These are phyloP conservation scores for Suillus tomentosus DNA, from an alignment of 768 basidiomycete genomes.

Conservation along the genomic window DNA sequence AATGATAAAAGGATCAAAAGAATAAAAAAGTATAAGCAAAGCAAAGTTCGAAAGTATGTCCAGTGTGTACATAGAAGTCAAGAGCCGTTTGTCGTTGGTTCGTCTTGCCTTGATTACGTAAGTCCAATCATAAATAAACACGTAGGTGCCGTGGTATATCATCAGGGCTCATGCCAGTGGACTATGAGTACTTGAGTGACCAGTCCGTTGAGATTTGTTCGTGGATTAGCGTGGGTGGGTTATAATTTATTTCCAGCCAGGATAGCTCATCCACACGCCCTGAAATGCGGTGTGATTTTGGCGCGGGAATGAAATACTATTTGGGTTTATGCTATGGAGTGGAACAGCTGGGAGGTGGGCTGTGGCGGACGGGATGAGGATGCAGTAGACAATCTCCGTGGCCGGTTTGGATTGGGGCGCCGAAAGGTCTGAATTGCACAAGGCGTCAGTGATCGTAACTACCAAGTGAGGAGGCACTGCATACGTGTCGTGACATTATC, in stretches of 20 bases:
- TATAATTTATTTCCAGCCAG: conserved; percentile 31
- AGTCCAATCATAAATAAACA: conserved; percentile 27
- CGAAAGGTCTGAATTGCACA: conserved; percentile 32
- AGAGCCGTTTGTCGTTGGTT: conserved; percentile 21
- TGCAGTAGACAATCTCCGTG: conserved; percentile 25
- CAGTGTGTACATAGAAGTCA: conserved; percentile 26
- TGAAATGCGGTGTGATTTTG: conserved; percentile 19
- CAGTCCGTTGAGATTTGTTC: conserved; percentile 21
- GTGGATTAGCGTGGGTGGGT: conserved; percentile 32
- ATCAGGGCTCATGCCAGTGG: conserved; percentile 25
- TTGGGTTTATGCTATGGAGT: conserved; percentile 33
- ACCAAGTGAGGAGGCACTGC: conserved; percentile 20
- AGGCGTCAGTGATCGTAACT: conserved; percentile 14
- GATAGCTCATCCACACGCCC: conserved; percentile 11
- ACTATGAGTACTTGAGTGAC: conserved; percentile 13
- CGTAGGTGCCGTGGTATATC: conserved; percentile 26
- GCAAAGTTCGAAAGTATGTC: conserved; percentile 16
- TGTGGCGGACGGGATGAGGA: conserved; percentile 31
- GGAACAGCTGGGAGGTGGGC: conserved; percentile 36
- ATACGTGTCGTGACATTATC: conserved; percentile 54
- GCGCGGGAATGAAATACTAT: conserved; percentile 19
- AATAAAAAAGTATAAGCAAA: conserved; percentile 9
- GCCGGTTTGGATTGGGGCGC: conserved; percentile 30
- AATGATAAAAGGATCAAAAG: conserved; percentile 19
- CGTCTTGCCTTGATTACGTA: conserved; percentile 8